Conservation (phyloP, 2,329 filamentous ascomycete species). For the Xylaria arbuscula region DNA sequence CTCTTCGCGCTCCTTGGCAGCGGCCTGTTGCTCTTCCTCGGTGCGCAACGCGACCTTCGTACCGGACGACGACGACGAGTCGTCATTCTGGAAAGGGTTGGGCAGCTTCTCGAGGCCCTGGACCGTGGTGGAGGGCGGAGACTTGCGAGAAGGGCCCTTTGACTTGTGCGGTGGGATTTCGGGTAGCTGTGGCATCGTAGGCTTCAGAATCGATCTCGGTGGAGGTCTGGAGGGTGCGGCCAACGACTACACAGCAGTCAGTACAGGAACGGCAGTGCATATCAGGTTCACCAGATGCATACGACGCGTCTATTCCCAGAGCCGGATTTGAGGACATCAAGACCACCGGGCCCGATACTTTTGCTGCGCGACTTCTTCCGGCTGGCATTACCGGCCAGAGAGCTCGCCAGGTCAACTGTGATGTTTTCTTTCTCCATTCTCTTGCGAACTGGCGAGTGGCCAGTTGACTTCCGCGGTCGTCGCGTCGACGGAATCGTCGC, state of each 20-base stretch:
- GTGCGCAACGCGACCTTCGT: constrained; percentile 74
- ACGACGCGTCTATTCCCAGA: constrained; percentile 85
- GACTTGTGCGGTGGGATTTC: constrained; percentile 76
- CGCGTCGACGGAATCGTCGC: constrained; percentile 66
- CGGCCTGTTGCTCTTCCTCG: constrained; percentile 77
- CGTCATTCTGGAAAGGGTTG: constrained; percentile 59
- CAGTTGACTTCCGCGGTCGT: constrained; percentile 78
- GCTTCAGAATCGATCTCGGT: constrained; percentile 82
- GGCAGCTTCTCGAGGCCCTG: constrained; percentile 56
- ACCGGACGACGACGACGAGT: constrained; percentile 50
- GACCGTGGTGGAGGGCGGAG: constrained; percentile 53
- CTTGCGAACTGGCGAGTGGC: constrained; percentile 65
- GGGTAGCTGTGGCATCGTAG: constrained; percentile 73
- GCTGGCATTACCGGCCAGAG: constrained; percentile 58
- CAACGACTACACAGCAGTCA: constrained; percentile 59
- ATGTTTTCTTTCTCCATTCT: constrained; percentile 81
- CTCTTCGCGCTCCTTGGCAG: constrained; percentile 76
- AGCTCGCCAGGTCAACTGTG: constrained; percentile 71
- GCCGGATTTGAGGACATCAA: constrained; percentile 81
- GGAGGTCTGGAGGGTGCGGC: constrained; percentile 63
- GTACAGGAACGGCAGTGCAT: not conserved
- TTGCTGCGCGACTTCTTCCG: constrained; percentile 87
- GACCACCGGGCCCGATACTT: constrained; percentile 91
- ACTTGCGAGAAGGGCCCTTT: constrained; percentile 61
- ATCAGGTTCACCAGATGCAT: constrained; percentile 46